Evolutionary conservation across 179 eudicot species (phyloP).

Genomic region (Beta lomatogona): DNA sequence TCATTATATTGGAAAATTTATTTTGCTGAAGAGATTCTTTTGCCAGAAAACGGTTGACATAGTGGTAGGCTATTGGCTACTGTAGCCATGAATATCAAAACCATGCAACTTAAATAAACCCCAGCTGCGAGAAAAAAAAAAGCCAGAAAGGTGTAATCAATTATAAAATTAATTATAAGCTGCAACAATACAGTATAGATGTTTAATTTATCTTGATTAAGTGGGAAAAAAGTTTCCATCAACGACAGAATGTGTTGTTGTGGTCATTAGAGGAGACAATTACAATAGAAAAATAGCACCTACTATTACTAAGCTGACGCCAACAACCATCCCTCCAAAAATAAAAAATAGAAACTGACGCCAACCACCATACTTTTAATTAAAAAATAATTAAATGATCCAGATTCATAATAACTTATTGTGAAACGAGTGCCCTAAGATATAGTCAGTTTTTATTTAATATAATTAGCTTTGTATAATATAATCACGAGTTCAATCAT

Average conservation of each 20-base stretch:
- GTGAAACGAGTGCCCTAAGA: too few relatives aligned
- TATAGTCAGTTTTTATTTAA: too few relatives aligned
- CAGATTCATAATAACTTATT: too few relatives aligned
- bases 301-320: neutral
- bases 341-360: too few relatives aligned
- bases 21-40: neutral
- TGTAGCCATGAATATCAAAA: neutral
- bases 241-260: neutral
- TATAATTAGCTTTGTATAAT: too few relatives aligned
- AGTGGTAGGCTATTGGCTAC: too few relatives aligned
- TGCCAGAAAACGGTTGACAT: neutral
- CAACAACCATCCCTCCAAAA: too few relatives aligned
- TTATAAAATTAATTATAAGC: neutral
- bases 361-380: too few relatives aligned
- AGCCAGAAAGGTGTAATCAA: neutral
- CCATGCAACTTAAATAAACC: conserved; percentile 3
- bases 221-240: neutral
- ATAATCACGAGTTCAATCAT: too few relatives aligned
- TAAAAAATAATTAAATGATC: too few relatives aligned
- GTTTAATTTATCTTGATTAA: neutral
- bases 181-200: neutral
- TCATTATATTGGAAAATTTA: neutral
- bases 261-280: neutral
- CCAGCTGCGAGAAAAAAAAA: neutral
- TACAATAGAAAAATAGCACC: neutral